A percentile compares a stretch with the other conserved stretches of the same genome.
phyloP scores from a whole-genome alignment of 2,329 filamentous ascomycete genomes.

The Ophiocordyceps australis region DNA sequence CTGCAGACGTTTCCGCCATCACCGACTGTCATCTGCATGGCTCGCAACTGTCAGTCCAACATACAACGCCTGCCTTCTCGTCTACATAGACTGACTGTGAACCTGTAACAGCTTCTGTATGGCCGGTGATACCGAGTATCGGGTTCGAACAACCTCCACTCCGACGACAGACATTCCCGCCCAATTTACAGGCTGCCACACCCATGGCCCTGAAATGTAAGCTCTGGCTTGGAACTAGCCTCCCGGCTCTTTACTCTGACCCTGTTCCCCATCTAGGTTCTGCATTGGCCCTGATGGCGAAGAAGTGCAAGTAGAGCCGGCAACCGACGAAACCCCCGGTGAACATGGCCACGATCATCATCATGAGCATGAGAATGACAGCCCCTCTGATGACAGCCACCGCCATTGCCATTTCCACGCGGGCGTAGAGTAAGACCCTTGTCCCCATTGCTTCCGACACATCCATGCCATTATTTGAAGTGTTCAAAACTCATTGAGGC shows the following conservation, averaged over 20 bases:
- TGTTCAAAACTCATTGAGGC: constrained; percentile 2
- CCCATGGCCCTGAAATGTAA: constrained; percentile 38
- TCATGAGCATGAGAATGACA: too few relatives aligned
- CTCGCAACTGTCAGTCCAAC: constrained; percentile 19
- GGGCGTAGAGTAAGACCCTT: constrained; percentile 44
- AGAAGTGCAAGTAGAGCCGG: constrained; percentile 37
- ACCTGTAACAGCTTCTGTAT: constrained; percentile 26
- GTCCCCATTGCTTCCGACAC: not conserved
- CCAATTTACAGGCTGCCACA: constrained; percentile 46
- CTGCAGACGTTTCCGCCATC: constrained; percentile 15
- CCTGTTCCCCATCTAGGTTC: constrained; percentile 30
- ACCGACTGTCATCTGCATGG: constrained; percentile 23
- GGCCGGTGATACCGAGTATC: constrained; percentile 21
- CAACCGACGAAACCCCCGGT: constrained; percentile 9
- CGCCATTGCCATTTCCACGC: constrained; percentile 45
- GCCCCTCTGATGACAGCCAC: constrained; percentile 4
- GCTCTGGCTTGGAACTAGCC: constrained; percentile 6
- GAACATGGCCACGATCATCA: constrained; percentile 5
- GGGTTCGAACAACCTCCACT: constrained; percentile 27
- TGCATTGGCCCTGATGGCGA: constrained; percentile 40
- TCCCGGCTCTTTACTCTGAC: not conserved
- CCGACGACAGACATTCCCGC: constrained; percentile 36
- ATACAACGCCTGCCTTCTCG: too few relatives aligned
- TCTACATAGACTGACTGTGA: too few relatives aligned
- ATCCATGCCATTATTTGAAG: too few relatives aligned